Evolutionary conservation across 2,329 filamentous ascomycete species (phyloP), one percentile per base, ranked within the genome.

Genomic region (Diaporthe humulicola): DNA sequence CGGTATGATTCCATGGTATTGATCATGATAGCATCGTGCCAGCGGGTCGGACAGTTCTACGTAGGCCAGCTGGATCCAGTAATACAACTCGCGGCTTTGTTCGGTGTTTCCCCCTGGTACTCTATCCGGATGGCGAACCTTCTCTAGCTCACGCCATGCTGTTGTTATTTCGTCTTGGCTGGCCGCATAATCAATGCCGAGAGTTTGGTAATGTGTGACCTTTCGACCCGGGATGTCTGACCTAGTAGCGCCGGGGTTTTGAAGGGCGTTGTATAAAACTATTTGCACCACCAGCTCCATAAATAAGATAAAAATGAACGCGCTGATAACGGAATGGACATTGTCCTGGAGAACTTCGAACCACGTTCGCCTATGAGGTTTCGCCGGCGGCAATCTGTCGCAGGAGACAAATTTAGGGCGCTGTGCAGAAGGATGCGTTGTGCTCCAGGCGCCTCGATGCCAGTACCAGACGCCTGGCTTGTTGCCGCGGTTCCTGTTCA

Each of bases 21-120:
- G 61, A 12, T 66, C 61, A 12, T 66, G 61, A 22, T 66, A 66
- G 61, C 61, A 66, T 38, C 61, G 42, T 36, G 42, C 5, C 9
- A 50, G 42, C 17, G 61, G 61, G 42, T 66, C 42, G 22, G 61
- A 66, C 7, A 66, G 19, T 30, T 66, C 40, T 2, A 50, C 28
- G 14, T 66, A 50, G 3, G 61, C 61, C 3, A 66, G 19, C 12
- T 66, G 42, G 19, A 66, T 25, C 61, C 42, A 50, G 61, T 66
- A 50, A 8, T 50, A 66, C 12, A 22, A 10, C 17, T 48, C 60
- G 3, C 58, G 58, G 8, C 7, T 33, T 6, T 45, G 38, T 33
- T 64, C 9, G 4, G 15, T 64, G 17, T 64, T 45, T 3, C 42
- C 60, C 8, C 17, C 52, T 4, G 3, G 14, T 17, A 30, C 19